Base-by-base conservation (phyloP, 2,329 filamentous ascomycete species). In the Akanthomyces uredinophilus region DNA sequence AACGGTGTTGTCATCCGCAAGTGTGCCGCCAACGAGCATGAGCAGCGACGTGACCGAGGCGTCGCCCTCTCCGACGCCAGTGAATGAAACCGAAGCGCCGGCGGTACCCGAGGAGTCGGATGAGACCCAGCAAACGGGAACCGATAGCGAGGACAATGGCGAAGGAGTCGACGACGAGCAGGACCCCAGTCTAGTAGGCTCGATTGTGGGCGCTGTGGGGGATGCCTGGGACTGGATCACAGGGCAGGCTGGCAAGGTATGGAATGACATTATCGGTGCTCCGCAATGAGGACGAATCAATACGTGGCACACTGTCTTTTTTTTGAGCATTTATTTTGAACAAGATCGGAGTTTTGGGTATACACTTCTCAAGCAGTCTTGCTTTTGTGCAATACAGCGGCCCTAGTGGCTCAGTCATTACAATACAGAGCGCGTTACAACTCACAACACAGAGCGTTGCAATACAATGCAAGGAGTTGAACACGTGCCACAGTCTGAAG, bases 11-110 rank as follows among this genome's bases (percentile, higher is more conserved):
- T 11, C 41, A 8, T 49, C 52, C 14, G 70, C 65, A 8, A 54
- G 29, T 18, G 29, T 41, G 41, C 27, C 46, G 58, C 7, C 41
- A 7, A 29, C 41, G 49, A 43, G 24, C n/a, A 46, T 37, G 65
- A 66, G 64, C n/a, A 55, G 63, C 32, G 60, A 67, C 8, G 56
- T 66, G n/a, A 53, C 64, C 6, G 8, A 64, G 14, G 18, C 64
- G 7, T 39, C 16, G 37, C 18, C 39, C 18, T 49, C 59, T 3
- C 20, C 65, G 20, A 46, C 65, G 10, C 53, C 24, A 13, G 24
- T n/a, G 20, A 39, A 32, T 20, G 24, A 4, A 16, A 41, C 50
- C 22, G 50, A 39, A 18, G 20, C 58, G 13, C 22, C 59, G 32
- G 32, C 43, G 35, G 22, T 35, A 16, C 55, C 58, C 5, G 29